These are phyloP conservation scores for Penicillium coffeae DNA, from an alignment of 495 filamentous ascomycete genomes.

Conservation along the genomic window DNA sequence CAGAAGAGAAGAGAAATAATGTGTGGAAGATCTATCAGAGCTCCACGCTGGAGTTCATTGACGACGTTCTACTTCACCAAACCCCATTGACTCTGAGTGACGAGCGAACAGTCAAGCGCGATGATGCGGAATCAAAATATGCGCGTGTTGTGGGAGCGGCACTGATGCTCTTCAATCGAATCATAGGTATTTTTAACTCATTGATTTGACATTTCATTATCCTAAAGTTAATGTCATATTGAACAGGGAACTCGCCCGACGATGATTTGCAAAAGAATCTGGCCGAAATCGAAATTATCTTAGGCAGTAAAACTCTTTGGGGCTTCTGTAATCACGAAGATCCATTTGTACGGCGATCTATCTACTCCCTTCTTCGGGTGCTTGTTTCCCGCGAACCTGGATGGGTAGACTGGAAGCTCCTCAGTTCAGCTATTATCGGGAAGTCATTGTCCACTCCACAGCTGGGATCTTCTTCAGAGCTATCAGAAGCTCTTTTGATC, in stretches of 20 bases:
- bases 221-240: neutral
- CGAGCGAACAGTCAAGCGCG: conserved; percentile 72
- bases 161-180: conserved; percentile 40
- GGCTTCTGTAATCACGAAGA: conserved; percentile 64
- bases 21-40: conserved; percentile 75
- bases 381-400: conserved; percentile 55
- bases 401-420: conserved; percentile 55
- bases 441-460: conserved; percentile 68
- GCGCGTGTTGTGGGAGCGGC: conserved; percentile 67
- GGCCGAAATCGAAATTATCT: conserved; percentile 48
- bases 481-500: conserved; percentile 56
- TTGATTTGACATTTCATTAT: neutral
- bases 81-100: conserved; percentile 80
- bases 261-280: conserved; percentile 52
- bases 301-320: conserved; percentile 71
- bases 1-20: conserved; percentile 68
- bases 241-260: conserved; percentile 37
- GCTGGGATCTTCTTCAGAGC: conserved; percentile 65
- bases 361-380: conserved; percentile 63
- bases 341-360: conserved; percentile 62
- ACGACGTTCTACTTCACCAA: conserved; percentile 70
- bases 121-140: conserved; percentile 84
- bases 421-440: conserved; percentile 64
- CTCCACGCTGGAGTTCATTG: conserved; percentile 75
- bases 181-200: conserved; percentile 36